A percentile compares a stretch with the other conserved stretches of the same genome.
phyloP scores from a whole-genome alignment of 2,329 filamentous ascomycete genomes.

The Aspergillus texensis region DNA sequence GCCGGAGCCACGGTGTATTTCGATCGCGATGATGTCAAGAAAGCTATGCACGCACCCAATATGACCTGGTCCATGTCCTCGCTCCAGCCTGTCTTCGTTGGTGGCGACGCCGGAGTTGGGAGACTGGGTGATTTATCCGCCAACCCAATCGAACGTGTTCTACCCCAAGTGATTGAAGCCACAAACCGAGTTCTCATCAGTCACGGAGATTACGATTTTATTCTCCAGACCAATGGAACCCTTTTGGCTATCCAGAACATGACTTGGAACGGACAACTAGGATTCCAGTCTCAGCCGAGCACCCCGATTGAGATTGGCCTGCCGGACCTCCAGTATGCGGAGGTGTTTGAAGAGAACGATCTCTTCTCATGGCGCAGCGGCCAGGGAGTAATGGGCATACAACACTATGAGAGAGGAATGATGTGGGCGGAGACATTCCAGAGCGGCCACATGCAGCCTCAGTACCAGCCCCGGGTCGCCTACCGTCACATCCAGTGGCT shows the following conservation, averaged over 20 bases:
- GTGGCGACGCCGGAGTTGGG: slow-evolving; percentile 41
- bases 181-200: slow-evolving; percentile 74
- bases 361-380: slow-evolving; percentile 66
- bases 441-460: slow-evolving; percentile 49
- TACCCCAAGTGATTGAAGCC: slow-evolving; percentile 46
- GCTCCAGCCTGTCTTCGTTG: slow-evolving; percentile 47
- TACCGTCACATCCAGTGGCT: slow-evolving; percentile 64
- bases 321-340: slow-evolving; percentile 59
- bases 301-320: slow-evolving; percentile 35
- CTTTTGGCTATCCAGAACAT: slow-evolving; percentile 79
- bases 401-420: slow-evolving; percentile 74
- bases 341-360: slow-evolving; percentile 56
- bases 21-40: slow-evolving; percentile 69
- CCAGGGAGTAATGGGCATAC: slow-evolving; percentile 68
- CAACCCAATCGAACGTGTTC: slow-evolving; percentile 57
- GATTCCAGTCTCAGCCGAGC: slow-evolving; percentile 71
- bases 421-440: slow-evolving; percentile 61
- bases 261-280: slow-evolving; percentile 74
- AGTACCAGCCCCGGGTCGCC: slow-evolving; percentile 69
- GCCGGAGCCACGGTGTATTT: slow-evolving; percentile 68
- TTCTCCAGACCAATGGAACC: slow-evolving; percentile 70
- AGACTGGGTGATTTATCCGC: slow-evolving; percentile 46
- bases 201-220: slow-evolving; percentile 73
- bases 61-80: slow-evolving; percentile 40
- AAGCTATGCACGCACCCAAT: slow-evolving; percentile 62